Conservation (phyloP, 192 early-diverging fungal species). For the Entophlyctis helioformis region DNA sequence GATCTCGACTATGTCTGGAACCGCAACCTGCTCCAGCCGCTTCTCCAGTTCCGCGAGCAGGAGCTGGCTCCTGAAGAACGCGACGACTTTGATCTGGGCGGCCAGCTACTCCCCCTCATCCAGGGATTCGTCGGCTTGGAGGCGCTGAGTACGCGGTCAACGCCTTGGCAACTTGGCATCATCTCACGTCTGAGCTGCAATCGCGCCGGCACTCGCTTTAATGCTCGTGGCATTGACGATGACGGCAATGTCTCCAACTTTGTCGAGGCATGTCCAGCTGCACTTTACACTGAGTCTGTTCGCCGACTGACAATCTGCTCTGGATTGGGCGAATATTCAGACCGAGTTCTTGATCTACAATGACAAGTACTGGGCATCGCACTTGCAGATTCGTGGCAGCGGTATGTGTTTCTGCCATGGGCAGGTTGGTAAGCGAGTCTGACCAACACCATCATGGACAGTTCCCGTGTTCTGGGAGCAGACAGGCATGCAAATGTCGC, state of each 20-base stretch:
- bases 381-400: no score
- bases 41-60: conserved; percentile 65
- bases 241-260: conserved; percentile 96
- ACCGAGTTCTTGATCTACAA: no score
- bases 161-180: conserved; percentile 21
- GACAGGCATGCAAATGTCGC: conserved; percentile 50
- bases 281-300: no score
- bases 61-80: conserved; percentile 56
- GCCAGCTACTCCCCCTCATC: conserved; percentile 6
- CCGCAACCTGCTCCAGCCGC: conserved; percentile 60
- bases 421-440: no score
- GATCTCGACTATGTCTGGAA: conserved; percentile 91
- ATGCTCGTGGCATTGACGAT: conserved; percentile 93
- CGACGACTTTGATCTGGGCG: conserved; percentile 55
- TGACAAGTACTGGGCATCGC: no score
- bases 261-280: not conserved
- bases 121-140: no score
- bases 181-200: conserved; percentile 70
- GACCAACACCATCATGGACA: no score
- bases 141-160: conserved; percentile 14
- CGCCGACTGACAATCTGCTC: no score
- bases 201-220: conserved; percentile 81
- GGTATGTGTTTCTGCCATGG: no score
- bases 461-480: conserved; percentile 98
- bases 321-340: no score